Percentiles rank a stretch among this genome's conserved stretches.
phyloP scores from a whole-genome alignment of 352 stramenopile species.

The Pythium vanterpoolii region DNA sequence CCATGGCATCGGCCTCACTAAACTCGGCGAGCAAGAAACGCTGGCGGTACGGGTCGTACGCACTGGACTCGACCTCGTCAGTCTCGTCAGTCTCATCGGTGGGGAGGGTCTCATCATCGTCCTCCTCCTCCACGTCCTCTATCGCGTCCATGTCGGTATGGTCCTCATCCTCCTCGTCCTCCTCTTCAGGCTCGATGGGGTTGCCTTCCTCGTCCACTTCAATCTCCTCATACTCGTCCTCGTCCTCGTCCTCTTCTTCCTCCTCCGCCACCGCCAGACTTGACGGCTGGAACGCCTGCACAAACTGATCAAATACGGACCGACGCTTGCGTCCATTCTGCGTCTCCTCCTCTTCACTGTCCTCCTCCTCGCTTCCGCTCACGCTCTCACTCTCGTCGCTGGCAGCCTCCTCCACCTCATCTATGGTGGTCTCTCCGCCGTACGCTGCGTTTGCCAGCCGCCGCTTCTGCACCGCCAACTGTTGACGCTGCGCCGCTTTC shows the following conservation, averaged over 20 bases:
- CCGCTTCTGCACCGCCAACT: constrained; percentile 33
- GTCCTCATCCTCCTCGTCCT: constrained; percentile 31
- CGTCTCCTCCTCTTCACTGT: constrained; percentile 23
- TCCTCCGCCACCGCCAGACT: constrained; percentile 26
- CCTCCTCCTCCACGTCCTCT: constrained; percentile 14
- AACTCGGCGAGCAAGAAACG: constrained; percentile 57
- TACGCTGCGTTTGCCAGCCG: constrained; percentile 42
- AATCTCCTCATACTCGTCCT: constrained; percentile 42
- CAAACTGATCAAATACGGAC: constrained; percentile 73
- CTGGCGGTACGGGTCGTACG: constrained; percentile 56
- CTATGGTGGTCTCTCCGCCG: constrained; percentile 24
- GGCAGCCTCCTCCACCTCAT: too few species aligned
- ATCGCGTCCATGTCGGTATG: constrained; percentile 15
- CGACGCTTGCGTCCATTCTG: constrained; percentile 23
- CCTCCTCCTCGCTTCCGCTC: constrained; percentile 13
- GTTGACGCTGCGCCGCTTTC: constrained; percentile 44
- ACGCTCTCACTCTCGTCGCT: background rate
- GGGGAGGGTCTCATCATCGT: background rate
- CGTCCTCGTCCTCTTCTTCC: constrained; percentile 43
- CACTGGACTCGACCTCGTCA: constrained; percentile 19
- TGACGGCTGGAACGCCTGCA: constrained; percentile 53
- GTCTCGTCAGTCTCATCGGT: constrained; percentile 5
- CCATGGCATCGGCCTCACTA: constrained; percentile 39
- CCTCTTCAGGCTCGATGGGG: constrained; percentile 30
- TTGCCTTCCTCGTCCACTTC: constrained; percentile 40